A percentile compares a stretch with the other conserved stretches of the same genome.
These are phyloP conservation scores for Pelagomonas calceolata DNA, from an alignment of 108 stramenopile genomes.

Conservation along the genomic window DNA sequence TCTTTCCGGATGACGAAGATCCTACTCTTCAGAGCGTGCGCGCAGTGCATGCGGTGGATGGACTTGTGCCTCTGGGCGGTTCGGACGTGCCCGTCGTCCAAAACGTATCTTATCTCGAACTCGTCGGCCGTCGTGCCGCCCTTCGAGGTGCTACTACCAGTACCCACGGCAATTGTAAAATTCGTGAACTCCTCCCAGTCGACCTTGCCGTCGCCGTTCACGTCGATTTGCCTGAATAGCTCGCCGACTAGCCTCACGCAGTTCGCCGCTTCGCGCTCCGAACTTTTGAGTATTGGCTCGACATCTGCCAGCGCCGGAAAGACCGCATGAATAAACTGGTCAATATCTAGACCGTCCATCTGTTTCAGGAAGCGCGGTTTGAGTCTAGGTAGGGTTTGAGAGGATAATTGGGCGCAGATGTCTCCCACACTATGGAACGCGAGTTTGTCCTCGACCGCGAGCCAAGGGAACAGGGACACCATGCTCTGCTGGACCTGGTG, in stretches of 20 bases:
- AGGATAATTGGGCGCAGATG: constrained; percentile 1
- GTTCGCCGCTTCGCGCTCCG: constrained; percentile 1
- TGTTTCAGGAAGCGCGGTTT: constrained; percentile 4
- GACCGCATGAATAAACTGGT: background rate
- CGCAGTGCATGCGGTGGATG: background rate
- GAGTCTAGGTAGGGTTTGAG: background rate
- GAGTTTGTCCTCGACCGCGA: background rate
- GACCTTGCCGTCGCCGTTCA: constrained; percentile 17
- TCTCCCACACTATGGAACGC: background rate
- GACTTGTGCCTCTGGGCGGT: background rate
- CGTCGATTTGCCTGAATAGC: constrained; percentile 22
- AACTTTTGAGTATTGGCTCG: no score
- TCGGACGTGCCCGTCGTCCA: background rate
- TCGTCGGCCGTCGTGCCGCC: no score
- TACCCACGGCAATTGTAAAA: background rate
- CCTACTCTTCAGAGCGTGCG: background rate
- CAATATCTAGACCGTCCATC: background rate
- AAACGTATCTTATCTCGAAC: constrained; percentile 4
- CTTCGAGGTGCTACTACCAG: no score
- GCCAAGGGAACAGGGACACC: background rate
- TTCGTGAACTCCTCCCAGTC: constrained; percentile 26
- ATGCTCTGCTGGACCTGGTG: background rate
- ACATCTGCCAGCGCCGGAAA: background rate
- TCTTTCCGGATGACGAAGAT: background rate
- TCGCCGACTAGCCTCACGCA: constrained; percentile 11